Base-by-base conservation (phyloP, 768 basidiomycete genomes). In the Collybia sp. region DNA sequence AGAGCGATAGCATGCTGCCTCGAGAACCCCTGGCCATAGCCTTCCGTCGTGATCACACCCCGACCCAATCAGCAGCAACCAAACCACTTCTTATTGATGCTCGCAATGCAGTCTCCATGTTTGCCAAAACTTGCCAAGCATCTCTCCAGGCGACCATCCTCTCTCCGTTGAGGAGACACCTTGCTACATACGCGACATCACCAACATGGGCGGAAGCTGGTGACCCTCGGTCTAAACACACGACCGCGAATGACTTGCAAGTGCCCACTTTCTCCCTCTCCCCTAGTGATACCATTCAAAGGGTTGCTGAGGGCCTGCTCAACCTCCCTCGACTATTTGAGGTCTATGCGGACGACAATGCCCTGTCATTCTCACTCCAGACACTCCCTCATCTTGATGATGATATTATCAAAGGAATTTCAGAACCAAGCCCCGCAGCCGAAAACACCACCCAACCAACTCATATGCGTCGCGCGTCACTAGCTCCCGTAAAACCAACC, bases 281-380 rank as follows among this genome's bases (percentile, higher is more conserved):
- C 9, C 94, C 93, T 1, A 95, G 85, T 45, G 89, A 92, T 44
- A 82, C 79, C 3, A 84, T 96, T 50, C 88, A 93, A 49, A 82
- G 83, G 47, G 84, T 97, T 30, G 88, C 90, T 2, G 96, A 98
- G 58, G 93, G 93, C n/a, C 68, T 99, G 30, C 73, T 97, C 30
- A 96, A 95, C 66, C 79, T 99, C 2, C 92, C 95, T 2, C 70
- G 93, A 46, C 69, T 98, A 12, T 96, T 98, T 58, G 94, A 98
- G 63, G 87, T 94, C 13, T 95, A 96, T 58, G 90, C 88, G 6
- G 85, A 86, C 47, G 93, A 97, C 60, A 92, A 93, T 49, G 89
- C 91, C 9, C 75, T 97, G 8, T 80, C 83, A 2, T 96, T 93
- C 64, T 92, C 90, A 31, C 70, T 97, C 34, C 82, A 85, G 40